Evolutionary conservation across 1,139 yeast genomes (phyloP).

Genomic region (Meyerozyma elateridarum): DNA sequence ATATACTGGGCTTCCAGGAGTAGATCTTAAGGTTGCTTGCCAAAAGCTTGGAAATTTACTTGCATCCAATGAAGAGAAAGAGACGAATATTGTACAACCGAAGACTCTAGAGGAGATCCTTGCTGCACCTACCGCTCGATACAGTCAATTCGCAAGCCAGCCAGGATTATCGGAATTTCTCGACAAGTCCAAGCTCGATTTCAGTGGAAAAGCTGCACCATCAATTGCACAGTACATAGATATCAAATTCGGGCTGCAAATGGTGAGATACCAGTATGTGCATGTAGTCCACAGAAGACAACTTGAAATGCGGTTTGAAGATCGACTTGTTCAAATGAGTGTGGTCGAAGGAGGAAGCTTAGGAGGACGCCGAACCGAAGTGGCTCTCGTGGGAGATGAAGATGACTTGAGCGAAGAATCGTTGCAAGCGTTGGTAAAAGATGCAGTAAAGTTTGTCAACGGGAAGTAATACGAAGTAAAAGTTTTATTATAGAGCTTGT

Average conservation of each 20-base stretch:
- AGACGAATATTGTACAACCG: slow-evolving; percentile 1
- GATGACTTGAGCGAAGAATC: slow-evolving; percentile 17
- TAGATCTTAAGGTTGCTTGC: slow-evolving; percentile 45
- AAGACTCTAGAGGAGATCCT: slow-evolving; percentile 6
- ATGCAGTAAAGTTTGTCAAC: slow-evolving; percentile 21
- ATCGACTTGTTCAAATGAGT: slow-evolving; percentile 38
- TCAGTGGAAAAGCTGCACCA: slow-evolving; percentile 32
- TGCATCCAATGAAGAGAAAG: slow-evolving; percentile 7
- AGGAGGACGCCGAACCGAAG: slow-evolving; percentile 50
- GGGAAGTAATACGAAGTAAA: slow-evolving; percentile 13
- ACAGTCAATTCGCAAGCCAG: slow-evolving; percentile 31
- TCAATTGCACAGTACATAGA: slow-evolving; percentile 35
- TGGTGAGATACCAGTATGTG: slow-evolving; percentile 40
- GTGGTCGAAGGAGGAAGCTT: slow-evolving; percentile 53
- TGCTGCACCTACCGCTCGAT: slow-evolving; percentile 21
- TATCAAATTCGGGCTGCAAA: slow-evolving; percentile 30
- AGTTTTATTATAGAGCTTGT: no score
- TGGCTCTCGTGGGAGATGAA: slow-evolving; percentile 39
- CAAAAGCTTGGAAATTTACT: slow-evolving; percentile 35
- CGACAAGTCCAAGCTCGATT: slow-evolving; percentile 31
- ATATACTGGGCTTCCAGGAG: slow-evolving; percentile 37
- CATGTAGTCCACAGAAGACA: slow-evolving; percentile 40
- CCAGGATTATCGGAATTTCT: slow-evolving; percentile 46
- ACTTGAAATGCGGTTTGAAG: slow-evolving; percentile 34
- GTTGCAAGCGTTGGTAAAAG: slow-evolving; percentile 26